These are phyloP conservation scores for Pisolithus tinctorius DNA, from an alignment of 768 basidiomycete species.

Conservation along the genomic window DNA sequence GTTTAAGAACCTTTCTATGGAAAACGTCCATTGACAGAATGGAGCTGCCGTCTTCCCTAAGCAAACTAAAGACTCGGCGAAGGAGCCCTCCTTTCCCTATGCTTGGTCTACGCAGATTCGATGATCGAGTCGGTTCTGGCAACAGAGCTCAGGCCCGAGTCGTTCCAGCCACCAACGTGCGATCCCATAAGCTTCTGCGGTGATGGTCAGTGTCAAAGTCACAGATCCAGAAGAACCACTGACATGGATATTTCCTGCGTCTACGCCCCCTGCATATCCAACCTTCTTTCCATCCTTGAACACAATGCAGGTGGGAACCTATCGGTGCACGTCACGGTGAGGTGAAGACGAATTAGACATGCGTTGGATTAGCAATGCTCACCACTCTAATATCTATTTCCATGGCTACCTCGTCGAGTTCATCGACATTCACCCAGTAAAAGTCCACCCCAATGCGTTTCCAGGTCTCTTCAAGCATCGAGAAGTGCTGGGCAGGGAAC, in stretches of 20 bases:
- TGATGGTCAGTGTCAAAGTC: not conserved
- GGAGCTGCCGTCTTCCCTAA: too few relatives aligned
- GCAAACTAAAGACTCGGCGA: too few relatives aligned
- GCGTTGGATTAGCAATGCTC: conserved; percentile 15
- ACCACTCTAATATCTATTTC: conserved; percentile 61
- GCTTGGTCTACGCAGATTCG: not conserved
- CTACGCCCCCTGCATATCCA: conserved; percentile 19
- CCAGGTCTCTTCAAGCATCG: conserved; percentile 15
- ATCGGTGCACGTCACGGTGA: too few relatives aligned
- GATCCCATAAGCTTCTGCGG: conserved; percentile 17
- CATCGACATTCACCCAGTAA: conserved; percentile 73
- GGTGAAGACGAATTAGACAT: too few relatives aligned
- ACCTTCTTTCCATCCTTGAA: conserved; percentile 25
- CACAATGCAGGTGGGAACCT: conserved; percentile 24
- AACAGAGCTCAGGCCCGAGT: not conserved
- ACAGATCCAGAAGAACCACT: conserved; percentile 8
- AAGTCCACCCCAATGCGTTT: conserved; percentile 40
- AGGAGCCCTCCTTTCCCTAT: too few relatives aligned
- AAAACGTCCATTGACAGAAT: too few relatives aligned
- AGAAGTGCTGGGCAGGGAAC: conserved; percentile 8
- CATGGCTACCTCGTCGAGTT: conserved; percentile 41
- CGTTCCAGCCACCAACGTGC: conserved; percentile 9
- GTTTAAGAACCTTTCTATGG: too few relatives aligned
- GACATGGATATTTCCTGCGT: conserved; percentile 20
- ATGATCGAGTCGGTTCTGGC: not conserved